Evolutionary conservation across 78 protist genomes (phyloP).

Genomic region (Dictyostelium brefeldianum): DNA sequence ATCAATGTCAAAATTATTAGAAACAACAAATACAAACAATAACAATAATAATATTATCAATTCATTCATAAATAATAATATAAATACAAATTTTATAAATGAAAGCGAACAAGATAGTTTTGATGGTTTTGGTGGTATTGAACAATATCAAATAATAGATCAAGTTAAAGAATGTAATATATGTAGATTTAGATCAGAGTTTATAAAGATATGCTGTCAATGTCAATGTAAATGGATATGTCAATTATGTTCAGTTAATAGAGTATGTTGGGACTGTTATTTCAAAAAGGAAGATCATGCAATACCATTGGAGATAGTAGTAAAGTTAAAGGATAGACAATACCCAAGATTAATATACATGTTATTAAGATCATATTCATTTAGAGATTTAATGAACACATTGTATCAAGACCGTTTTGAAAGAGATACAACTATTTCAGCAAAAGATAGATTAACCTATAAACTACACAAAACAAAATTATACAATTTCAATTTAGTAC

Average conservation of each 20-base stretch:
- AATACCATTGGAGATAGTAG: not conserved
- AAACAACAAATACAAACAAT: not conserved
- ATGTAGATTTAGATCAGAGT: conserved; percentile 10
- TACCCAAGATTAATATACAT: conserved; percentile 11
- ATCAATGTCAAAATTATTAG: conserved; percentile 8
- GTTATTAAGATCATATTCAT: not conserved
- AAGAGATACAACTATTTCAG: not conserved
- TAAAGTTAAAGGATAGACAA: not conserved
- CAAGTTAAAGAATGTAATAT: conserved; percentile 3
- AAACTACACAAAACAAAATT: conserved; percentile 16
- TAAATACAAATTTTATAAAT: not conserved
- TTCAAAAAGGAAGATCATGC: not conserved
- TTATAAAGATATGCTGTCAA: not conserved
- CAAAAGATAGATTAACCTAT: conserved; percentile 11
- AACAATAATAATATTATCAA: not conserved
- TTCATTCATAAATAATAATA: not conserved
- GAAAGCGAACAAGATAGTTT: not conserved
- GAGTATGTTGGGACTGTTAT: conserved; percentile 1
- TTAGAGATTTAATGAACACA: conserved; percentile 14
- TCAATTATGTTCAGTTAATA: not conserved
- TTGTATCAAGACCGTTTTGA: conserved; percentile 15
- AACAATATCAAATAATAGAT: not conserved
- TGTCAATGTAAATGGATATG: not conserved
- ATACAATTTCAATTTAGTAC: conserved; percentile 3
- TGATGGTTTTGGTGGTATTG: not conserved